phyloP scores from a whole-genome alignment of 495 filamentous ascomycete genomes.

The Copromyces sp. region DNA sequence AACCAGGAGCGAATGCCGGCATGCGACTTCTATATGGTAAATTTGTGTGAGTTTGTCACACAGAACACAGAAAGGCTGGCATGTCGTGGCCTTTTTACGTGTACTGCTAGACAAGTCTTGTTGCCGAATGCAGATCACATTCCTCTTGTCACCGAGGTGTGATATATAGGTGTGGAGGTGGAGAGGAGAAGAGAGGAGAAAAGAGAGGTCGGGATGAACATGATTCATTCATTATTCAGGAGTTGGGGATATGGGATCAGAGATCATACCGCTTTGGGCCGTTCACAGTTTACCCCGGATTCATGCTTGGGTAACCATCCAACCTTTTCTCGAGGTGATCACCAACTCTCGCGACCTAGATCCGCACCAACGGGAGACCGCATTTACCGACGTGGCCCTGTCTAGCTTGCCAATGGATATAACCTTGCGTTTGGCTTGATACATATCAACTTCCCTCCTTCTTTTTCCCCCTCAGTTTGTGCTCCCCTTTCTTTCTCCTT shows the following conservation, averaged over 20 bases:
- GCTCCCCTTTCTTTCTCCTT: background rate
- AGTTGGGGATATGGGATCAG: background rate
- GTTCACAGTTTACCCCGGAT: background rate
- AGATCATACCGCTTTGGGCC: background rate
- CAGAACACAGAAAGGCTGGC: background rate
- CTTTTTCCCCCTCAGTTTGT: background rate
- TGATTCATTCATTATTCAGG: background rate
- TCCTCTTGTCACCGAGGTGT: background rate
- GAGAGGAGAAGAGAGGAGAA: too few relatives aligned
- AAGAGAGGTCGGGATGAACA: background rate
- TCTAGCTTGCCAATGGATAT: background rate
- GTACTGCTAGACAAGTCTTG: background rate
- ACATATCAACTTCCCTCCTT: background rate
- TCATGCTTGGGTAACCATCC: background rate
- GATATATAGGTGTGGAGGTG: too few relatives aligned
- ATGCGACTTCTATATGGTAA: background rate
- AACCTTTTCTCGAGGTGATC: background rate
- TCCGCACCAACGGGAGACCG: background rate
- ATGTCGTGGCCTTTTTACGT: background rate
- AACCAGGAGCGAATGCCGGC: background rate
- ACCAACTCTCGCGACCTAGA: background rate
- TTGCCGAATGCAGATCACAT: background rate
- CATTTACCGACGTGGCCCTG: background rate
- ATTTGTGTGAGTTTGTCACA: background rate
- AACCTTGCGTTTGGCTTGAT: background rate